phyloP scores from a whole-genome alignment of 306 rosid species.

The Glycine latifolia region DNA sequence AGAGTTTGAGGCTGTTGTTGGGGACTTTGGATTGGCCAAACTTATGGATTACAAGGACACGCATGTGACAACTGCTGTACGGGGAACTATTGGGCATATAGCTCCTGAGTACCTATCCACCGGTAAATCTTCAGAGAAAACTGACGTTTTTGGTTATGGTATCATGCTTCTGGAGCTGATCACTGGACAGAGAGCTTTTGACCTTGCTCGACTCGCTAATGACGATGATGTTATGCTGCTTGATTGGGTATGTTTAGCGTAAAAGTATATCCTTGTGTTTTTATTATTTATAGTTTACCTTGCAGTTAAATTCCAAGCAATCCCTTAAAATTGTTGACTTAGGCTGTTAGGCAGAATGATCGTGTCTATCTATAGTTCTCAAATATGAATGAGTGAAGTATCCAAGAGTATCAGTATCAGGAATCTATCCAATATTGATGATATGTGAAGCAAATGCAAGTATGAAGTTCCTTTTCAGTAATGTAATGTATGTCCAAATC shows the following conservation, averaged over 20 bases:
- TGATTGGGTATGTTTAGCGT: conserved; percentile 83
- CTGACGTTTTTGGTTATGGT: conserved; percentile 95
- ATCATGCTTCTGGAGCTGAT: conserved; percentile 98
- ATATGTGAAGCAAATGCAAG: no score
- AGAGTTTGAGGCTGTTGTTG: conserved; percentile 99
- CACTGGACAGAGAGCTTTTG: conserved; percentile 96
- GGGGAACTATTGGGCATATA: conserved; percentile 97
- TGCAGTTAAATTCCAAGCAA: conserved; percentile 22
- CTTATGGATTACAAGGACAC: conserved; percentile 99
- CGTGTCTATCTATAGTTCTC: background rate
- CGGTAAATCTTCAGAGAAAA: conserved; percentile 95
- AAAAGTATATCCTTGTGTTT: conserved; percentile 13
- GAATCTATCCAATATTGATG: no score
- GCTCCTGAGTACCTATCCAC: conserved; percentile 96
- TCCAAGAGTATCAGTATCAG: no score
- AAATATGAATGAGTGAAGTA: no score
- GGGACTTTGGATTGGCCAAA: conserved; percentile 97
- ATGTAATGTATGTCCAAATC: conserved; percentile 19
- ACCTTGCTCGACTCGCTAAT: conserved; percentile 97
- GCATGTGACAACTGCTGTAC: conserved; percentile 93
- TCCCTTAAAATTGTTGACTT: background rate
- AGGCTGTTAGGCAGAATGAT: conserved; percentile 1
- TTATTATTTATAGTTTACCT: conserved; percentile 29
- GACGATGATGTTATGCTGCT: conserved; percentile 99
- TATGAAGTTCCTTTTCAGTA: background rate